Percentiles rank a stretch among this genome's conserved stretches.
Conservation (phyloP, 2,329 filamentous ascomycete species). For the Clarireedia monteithiana region DNA sequence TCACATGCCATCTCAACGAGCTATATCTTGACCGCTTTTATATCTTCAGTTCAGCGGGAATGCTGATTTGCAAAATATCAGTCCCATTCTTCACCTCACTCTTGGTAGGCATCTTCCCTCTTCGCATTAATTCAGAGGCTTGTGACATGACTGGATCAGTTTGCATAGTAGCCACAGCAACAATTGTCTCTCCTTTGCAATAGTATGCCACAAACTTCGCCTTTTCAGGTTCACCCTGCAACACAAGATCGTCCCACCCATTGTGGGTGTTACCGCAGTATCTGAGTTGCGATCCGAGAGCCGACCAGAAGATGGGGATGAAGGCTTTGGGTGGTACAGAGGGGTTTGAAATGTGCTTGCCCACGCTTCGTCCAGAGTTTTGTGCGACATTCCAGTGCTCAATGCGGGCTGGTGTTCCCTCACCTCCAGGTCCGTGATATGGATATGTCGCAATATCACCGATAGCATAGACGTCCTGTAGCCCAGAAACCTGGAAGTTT, state of each 20-base stretch:
- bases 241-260: slow-evolving; percentile 79
- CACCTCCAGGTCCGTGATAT: slow-evolving; percentile 81
- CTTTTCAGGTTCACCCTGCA: slow-evolving; percentile 69
- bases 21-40: background rate
- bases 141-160: slow-evolving; percentile 82
- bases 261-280: slow-evolving; percentile 84
- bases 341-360: slow-evolving; percentile 65
- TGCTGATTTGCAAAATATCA: slow-evolving; percentile 24
- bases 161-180: slow-evolving; percentile 87
- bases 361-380: slow-evolving; percentile 77
- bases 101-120: slow-evolving; percentile 77
- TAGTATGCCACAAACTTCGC: slow-evolving; percentile 88
- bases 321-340: slow-evolving; percentile 58
- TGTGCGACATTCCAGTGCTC: slow-evolving; percentile 99
- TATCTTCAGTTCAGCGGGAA: slow-evolving; percentile 21
- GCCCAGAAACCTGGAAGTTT: slow-evolving; percentile 65
- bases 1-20: too few relatives aligned
- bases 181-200: slow-evolving; percentile 73
- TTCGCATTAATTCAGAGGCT: slow-evolving; percentile 75
- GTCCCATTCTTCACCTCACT: slow-evolving; percentile 59
- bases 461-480: slow-evolving; percentile 82
- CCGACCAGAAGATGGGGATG: slow-evolving; percentile 96
- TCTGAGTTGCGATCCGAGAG: slow-evolving; percentile 77
- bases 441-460: slow-evolving; percentile 95
- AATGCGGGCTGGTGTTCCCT: slow-evolving; percentile 68